A percentile compares a stretch with the other conserved stretches of the same genome.
Conservation (phyloP, 2,329 filamentous ascomycete species). For the Metarhizium album region DNA sequence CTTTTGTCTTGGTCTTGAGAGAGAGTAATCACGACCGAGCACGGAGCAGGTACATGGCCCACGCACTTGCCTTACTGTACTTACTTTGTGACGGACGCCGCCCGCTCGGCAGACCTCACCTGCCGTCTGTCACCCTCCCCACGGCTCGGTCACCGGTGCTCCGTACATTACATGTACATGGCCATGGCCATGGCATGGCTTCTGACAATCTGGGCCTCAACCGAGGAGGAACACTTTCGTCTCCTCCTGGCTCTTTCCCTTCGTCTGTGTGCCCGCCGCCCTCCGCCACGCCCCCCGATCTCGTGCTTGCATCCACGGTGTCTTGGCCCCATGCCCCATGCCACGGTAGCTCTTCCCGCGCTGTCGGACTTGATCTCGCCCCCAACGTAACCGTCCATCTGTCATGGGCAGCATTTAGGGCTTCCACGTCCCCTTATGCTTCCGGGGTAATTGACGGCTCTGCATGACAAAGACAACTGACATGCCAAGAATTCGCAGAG, state of each 20-base stretch:
- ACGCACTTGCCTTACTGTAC: too few species aligned
- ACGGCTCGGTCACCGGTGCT: too few species aligned
- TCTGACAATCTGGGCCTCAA: constrained; percentile 1
- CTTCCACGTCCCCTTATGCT: constrained; percentile 15
- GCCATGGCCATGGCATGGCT: too few species aligned
- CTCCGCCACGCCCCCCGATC: constrained; percentile 6
- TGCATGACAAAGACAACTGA: constrained; percentile 1
- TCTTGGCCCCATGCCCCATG: constrained; percentile 8
- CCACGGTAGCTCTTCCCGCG: constrained; percentile 9
- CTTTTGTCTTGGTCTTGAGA: constrained; percentile 3
- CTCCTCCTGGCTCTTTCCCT: constrained; percentile 11
- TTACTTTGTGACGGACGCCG: constrained; percentile 4
- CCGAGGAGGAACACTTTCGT: constrained; percentile 2
- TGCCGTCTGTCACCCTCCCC: constrained; percentile 4
- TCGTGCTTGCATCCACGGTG: constrained; percentile 7
- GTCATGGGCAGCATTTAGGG: constrained; percentile 13
- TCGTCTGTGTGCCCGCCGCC: not conserved
- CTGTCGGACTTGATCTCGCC: constrained; percentile 13
- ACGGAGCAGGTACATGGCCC: too few species aligned
- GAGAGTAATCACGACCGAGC: not conserved
- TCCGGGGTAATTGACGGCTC: constrained; percentile 1
- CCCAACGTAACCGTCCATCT: constrained; percentile 13
- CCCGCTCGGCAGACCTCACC: constrained; percentile 5
- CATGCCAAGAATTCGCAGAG: not conserved
- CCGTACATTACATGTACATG: constrained; percentile 20